Percentiles rank a stretch among this genome's conserved stretches.
phyloP scores from a whole-genome alignment of 257 asterid species.

The Petunia secreta region DNA sequence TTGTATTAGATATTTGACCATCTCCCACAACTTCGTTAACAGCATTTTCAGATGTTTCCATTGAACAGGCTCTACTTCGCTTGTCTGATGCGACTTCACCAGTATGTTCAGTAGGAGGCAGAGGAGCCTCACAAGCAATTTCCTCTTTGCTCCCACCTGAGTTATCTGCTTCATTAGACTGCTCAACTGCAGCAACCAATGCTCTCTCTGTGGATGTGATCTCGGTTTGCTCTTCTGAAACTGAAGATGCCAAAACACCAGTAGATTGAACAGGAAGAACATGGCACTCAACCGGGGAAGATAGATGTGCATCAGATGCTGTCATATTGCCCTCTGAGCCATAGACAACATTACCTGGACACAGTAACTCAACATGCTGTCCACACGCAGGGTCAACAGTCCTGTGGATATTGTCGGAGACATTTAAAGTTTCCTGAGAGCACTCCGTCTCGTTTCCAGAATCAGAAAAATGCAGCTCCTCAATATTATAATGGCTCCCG shows the following conservation, averaged over 20 bases:
- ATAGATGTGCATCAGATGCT: constrained; percentile 24
- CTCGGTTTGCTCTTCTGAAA: constrained; percentile 32
- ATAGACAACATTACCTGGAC: constrained; percentile 25
- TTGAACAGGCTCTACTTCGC: constrained; percentile 27
- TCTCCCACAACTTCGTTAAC: constrained; percentile 28
- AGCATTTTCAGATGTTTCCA: constrained; percentile 33
- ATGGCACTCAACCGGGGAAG: constrained; percentile 17
- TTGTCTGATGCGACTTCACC: constrained; percentile 36
- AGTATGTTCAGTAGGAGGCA: constrained; percentile 35
- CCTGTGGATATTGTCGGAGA: constrained; percentile 23
- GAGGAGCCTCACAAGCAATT: constrained; percentile 28
- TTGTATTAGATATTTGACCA: constrained; percentile 32
- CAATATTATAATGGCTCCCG: neutral
- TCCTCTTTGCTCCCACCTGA: constrained; percentile 31
- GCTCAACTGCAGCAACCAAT: constrained; percentile 20
- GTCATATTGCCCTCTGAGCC: constrained; percentile 12
- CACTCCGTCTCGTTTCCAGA: constrained; percentile 11
- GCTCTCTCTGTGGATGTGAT: neutral
- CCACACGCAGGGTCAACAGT: constrained; percentile 23
- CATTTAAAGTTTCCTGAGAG: constrained; percentile 26
- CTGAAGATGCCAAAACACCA: constrained; percentile 27
- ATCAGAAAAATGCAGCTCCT: constrained; percentile 8
- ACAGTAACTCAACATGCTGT: constrained; percentile 29
- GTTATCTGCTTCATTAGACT: constrained; percentile 35
- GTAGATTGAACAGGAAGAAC: constrained; percentile 32